Conservation (phyloP, 495 filamentous ascomycete species). For the Chlorociboria aeruginascens region DNA sequence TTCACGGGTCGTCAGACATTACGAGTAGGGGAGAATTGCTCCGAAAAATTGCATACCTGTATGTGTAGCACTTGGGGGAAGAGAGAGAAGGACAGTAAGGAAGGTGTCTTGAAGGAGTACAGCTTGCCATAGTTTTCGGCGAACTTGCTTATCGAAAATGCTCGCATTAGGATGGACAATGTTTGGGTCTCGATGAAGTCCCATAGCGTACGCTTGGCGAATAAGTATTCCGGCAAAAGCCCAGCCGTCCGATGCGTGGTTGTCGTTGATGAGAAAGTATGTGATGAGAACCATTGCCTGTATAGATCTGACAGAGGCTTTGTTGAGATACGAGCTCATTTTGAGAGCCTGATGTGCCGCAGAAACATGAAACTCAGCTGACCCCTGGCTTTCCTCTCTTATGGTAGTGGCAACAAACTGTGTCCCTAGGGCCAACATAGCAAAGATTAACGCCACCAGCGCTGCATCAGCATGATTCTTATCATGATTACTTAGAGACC, state of each 20-base stretch:
- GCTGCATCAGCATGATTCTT: constrained; percentile 42
- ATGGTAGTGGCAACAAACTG: constrained; percentile 53
- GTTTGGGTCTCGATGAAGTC: constrained; percentile 62
- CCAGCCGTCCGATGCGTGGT: constrained; percentile 64
- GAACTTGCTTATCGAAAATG: constrained; percentile 53
- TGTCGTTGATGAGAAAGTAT: constrained; percentile 70
- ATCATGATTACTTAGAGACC: constrained; percentile 39
- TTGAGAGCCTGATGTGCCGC: constrained; percentile 59
- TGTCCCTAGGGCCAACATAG: constrained; percentile 59
- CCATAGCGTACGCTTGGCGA: constrained; percentile 63
- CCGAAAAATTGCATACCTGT: no score
- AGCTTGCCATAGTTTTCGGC: constrained; percentile 64
- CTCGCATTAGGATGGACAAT: constrained; percentile 47
- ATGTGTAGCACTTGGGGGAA: constrained; percentile 60
- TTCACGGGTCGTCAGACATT: no score
- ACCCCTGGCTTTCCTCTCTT: constrained; percentile 45
- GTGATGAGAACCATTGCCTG: constrained; percentile 64
- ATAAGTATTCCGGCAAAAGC: constrained; percentile 59
- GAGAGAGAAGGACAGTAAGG: constrained; percentile 59
- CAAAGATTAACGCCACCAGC: constrained; percentile 52
- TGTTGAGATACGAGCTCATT: constrained; percentile 55
- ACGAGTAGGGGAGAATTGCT: no score
- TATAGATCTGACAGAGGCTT: constrained; percentile 50
- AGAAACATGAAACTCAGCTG: constrained; percentile 64
- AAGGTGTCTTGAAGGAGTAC: constrained; percentile 67